phyloP scores from a whole-genome alignment of 169 alveolate genomes.

The Eimeria praecox region DNA sequence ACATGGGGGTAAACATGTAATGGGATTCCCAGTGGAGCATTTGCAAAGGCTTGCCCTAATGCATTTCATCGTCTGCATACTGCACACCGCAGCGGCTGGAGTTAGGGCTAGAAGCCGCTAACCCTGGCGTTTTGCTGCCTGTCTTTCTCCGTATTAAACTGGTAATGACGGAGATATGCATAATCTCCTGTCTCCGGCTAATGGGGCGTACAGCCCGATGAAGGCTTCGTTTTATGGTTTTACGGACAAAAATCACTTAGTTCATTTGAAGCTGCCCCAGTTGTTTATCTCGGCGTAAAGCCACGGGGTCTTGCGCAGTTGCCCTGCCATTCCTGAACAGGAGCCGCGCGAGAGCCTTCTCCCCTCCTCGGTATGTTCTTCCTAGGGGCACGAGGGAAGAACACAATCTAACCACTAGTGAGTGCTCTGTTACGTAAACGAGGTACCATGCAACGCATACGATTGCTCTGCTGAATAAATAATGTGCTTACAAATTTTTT shows the following conservation, averaged over 20 bases:
- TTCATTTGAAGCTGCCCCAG: constrained; percentile 2
- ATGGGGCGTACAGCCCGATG: background rate
- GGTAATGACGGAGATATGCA: background rate
- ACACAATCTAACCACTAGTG: background rate
- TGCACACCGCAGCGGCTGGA: background rate
- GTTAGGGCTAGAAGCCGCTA: background rate
- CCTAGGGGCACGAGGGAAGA: background rate
- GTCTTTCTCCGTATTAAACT: background rate
- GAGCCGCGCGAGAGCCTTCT: background rate
- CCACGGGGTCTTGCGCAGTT: background rate
- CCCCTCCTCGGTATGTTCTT: background rate
- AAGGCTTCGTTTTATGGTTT: background rate
- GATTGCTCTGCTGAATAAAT: background rate
- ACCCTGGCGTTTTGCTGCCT: background rate
- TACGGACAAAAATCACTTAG: background rate
- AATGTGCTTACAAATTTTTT: background rate
- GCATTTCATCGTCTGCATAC: too few relatives aligned
- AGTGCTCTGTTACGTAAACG: background rate
- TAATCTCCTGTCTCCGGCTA: background rate
- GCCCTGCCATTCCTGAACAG: background rate
- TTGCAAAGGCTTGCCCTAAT: background rate
- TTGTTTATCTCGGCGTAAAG: background rate
- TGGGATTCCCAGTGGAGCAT: background rate
- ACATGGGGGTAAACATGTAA: background rate
- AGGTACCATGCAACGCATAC: background rate